These are phyloP conservation scores for Davidsoniella virescens DNA, from an alignment of 2,329 filamentous ascomycete genomes.

Conservation along the genomic window DNA sequence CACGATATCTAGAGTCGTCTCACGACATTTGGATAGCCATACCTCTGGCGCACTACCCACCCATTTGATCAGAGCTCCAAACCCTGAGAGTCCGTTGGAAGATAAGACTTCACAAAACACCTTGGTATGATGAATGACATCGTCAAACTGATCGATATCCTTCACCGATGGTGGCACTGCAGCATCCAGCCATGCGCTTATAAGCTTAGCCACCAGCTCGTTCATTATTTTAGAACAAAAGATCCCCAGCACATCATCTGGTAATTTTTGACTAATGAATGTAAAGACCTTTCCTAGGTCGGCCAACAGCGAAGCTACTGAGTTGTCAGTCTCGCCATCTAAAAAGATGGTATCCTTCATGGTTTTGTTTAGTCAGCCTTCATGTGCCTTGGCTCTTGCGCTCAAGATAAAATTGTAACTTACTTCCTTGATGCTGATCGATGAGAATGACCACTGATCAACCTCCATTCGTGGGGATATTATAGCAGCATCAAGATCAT, in stretches of 20 bases:
- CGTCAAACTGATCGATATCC: conserved; percentile 56
- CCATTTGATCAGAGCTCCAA: conserved; percentile 59
- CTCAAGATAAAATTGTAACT: conserved; percentile 11
- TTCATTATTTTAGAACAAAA: conserved; percentile 58
- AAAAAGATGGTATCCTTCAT: conserved; percentile 28
- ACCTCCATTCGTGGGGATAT: conserved; percentile 41
- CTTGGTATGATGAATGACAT: conserved; percentile 46
- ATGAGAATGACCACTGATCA: conserved; percentile 20
- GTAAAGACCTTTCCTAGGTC: conserved; percentile 36
- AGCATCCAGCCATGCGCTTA: conserved; percentile 57
- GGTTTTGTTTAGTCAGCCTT: conserved; percentile 13
- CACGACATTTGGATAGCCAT: conserved; percentile 74
- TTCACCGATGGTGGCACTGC: conserved; percentile 60
- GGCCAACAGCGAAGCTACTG: conserved; percentile 33
- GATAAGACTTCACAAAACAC: conserved; percentile 49
- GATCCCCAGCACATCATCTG: conserved; percentile 36
- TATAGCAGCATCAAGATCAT: conserved; percentile 44
- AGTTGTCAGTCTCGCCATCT: conserved; percentile 26
- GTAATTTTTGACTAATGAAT: conserved; percentile 36
- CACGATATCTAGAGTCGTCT: conserved; percentile 60
- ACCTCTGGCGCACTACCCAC: conserved; percentile 60
- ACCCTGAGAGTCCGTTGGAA: conserved; percentile 43
- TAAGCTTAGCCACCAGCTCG: conserved; percentile 48
- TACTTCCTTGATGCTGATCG: conserved; percentile 28
- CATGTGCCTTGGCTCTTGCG: not conserved